phyloP scores from a whole-genome alignment of 371 early-diverging fungal species.

The Syncephalis fuscata region DNA sequence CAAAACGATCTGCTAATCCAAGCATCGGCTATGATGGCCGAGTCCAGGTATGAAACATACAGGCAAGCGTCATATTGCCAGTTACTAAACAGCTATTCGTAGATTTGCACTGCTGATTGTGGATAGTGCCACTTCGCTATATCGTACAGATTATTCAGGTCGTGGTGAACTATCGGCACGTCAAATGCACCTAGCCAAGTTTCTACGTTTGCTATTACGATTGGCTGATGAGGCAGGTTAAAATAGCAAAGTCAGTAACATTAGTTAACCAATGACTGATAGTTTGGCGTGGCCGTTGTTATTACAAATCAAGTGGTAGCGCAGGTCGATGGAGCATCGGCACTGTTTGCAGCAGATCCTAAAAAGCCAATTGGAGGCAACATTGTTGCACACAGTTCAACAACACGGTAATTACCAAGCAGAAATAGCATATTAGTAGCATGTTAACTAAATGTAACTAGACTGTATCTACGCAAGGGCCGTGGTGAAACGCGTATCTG shows the following conservation, averaged over 20 bases:
- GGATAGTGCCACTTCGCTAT: conserved; percentile 64
- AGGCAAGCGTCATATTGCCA: too few relatives aligned
- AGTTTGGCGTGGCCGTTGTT: conserved; percentile 96
- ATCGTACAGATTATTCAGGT: conserved; percentile 61
- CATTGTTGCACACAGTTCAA: conserved; percentile 97
- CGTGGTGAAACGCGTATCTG: conserved; percentile 67
- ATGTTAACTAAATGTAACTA: conserved; percentile 35
- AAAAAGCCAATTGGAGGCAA: conserved; percentile 99
- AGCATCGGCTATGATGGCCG: conserved; percentile 52
- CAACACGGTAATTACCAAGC: conserved; percentile 29
- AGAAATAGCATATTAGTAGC: background rate
- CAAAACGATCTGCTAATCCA: conserved; percentile 62
- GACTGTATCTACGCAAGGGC: conserved; percentile 70
- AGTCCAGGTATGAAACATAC: conserved; percentile 45
- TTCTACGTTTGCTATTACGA: conserved; percentile 59
- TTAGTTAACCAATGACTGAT: conserved; percentile 74
- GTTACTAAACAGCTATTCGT: background rate
- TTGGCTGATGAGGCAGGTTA: conserved; percentile 67
- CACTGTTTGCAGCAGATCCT: conserved; percentile 65
- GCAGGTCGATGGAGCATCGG: conserved; percentile 54
- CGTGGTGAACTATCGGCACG: conserved; percentile 82
- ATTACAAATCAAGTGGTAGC: conserved; percentile 99
- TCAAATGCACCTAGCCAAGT: conserved; percentile 71
- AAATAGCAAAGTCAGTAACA: conserved; percentile 68
- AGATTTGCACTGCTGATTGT: conserved; percentile 22